Base-by-base conservation (phyloP, 2,329 filamentous ascomycete species). In the Colletotrichum cuscutae region DNA sequence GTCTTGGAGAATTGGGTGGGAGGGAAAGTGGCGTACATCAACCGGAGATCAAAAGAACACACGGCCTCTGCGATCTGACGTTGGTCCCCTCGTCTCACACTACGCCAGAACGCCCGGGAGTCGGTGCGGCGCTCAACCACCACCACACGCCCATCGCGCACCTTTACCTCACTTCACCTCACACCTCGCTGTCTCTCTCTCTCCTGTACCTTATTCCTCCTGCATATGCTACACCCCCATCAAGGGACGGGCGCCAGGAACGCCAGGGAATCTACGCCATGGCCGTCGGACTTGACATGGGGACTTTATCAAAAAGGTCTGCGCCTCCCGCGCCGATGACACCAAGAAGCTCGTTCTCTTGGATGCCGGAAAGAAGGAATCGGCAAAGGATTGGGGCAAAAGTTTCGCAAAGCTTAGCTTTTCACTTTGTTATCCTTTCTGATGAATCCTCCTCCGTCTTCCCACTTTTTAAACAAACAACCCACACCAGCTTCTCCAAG, bases 301-400 rank as follows among this genome's bases (percentile, higher is more conserved):
- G 61, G 66, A 53, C 28, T 71, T 62, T 65, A n/a, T 73, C 66
- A 73, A 73, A 72, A 73, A 58, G 71, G 61, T 32, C 67, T 73
- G 66, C 67, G 60, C 71, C 71, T 70, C 66, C 71, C 66, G 22
- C 35, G 22, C 12, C 30, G 22, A 59, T 28, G 57, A 32, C 42
- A 49, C n/a, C 53, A 60, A 19, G 26, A 26, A 22, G 32, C 59
- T 42, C 37, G 37, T 42, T 42, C 37, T 42, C 37, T 42, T 49
- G 42, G 19, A 49, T 49, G 26, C 13, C 22, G n/a, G 15, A 22
- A n/a, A 26, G 46, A 15, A 28, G 37, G 19, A 32, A 37, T 9
- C 59, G 32, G 37, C 37, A 42, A 42, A 42, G 37, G 15, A 42
- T 42, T 42, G 37, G 58, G 69, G 53, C 32, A 54, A 69, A 70